Evolutionary conservation across 331 rosid genomes (phyloP), one percentile per base, ranked within the genome.

Genomic region (Saraca asoca): DNA sequence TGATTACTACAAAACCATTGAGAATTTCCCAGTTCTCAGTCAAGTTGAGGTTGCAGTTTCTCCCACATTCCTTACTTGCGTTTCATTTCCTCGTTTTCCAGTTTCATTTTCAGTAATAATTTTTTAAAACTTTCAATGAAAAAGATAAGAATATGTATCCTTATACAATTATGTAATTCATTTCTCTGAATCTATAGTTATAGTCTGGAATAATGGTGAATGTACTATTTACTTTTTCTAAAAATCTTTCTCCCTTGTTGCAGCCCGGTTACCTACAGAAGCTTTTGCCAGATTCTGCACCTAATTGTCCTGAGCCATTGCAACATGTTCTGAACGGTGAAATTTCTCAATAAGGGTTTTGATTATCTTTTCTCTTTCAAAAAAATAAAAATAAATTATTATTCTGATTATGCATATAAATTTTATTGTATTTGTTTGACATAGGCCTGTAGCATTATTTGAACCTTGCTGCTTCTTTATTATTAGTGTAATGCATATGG

Each of bases 201-300:
- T 14, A 37, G 34, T 35, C 39, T 71, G 71, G 42, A 10, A 20
- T 62, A 31, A 35, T 76, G 29, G 20, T 18, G 52, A 64, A 37
- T 37, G 13, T 49, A 31, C 51, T 35, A 17, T 16, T 52, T 2
- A 15, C 1, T 60, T 61, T 53, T 12, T 51, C 63, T 16, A 37
- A 39, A 12, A 5, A 18, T 10, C 16, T 11, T 15, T 50, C 52
- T 35, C 41, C 13, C 31, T 12, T 19, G 4, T 69, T 83, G 79
- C 87, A 93, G 95, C 94, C 95, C 5, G 96, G 98, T 18, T 89
- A 93, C 85, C 95, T 93, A 34, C 74, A 68, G 55, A 79, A 82
- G 58, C 88, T 93, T 49, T 77, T 93, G 16, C 98, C 94, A 9
- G 94, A 85, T 79, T 87, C 88, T 64, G 96, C 98, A 4, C 98